Evolutionary conservation across 352 stramenopile species (phyloP), one percentile per base, ranked within the genome.

Genomic region (Aphanomyces invadans): DNA sequence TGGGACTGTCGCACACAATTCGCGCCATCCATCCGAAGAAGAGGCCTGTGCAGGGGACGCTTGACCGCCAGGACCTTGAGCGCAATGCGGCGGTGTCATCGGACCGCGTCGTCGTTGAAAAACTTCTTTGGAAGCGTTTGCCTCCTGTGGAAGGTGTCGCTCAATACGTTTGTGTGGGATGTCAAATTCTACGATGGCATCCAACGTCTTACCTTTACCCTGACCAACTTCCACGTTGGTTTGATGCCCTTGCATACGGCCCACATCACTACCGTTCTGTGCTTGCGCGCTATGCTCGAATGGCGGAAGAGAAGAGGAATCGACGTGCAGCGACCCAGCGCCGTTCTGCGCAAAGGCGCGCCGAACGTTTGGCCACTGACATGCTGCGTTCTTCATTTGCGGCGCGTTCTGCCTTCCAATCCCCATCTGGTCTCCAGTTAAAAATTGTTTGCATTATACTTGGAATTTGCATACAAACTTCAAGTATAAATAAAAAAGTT

Each of bases 211-310:
- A 70, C 51, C 36, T 19, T 72, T 44, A 61, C 64, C 0, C 36
- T 71, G 0, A 76, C 66, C 1, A 76, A 76, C 28, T 76, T 71
- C 33, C 68, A 72, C 42, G 26, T 70, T 28, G 44, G 51, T 15
- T 11, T 56, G 7, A 54, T 62, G 23, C 60, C 63, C 17, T 54
- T 74, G 2, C 64, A 64, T 9, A 68, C 0, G 71, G 72, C 21
- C 42, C n/a, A 0, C 56, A 73, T 2, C 66, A 64, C 17, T 74
- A 74, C 31, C 25, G 39, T 56, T 25, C 28, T 17, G 60, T 70
- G 19, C 38, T 70, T 1, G 31, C 66, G 1, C 65, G 53, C 17
- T 72, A 75, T 28, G 10, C n/a, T 7, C 17, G 15, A 11, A 57
- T 57, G 49, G 49, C 25, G 23, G 49, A 57, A 28, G 49, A 38